phyloP scores from a whole-genome alignment of 768 basidiomycete genomes.

The Krasilnikovozyma curviuscula region DNA sequence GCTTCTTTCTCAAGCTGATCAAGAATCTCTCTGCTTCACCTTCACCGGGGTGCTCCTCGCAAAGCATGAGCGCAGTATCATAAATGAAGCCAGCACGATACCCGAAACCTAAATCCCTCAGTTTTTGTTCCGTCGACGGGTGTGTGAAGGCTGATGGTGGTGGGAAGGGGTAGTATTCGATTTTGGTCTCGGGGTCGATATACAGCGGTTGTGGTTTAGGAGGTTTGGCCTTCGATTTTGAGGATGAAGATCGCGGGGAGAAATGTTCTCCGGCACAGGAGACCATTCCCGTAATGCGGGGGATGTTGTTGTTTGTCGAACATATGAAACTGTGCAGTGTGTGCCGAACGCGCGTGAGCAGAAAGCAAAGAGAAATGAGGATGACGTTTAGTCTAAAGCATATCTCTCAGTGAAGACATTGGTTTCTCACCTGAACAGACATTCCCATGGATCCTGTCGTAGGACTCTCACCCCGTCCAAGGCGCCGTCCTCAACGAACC shows the following conservation, averaged over 20 bases:
- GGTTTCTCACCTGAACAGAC: constrained; percentile 61
- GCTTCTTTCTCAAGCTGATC: constrained; percentile 2
- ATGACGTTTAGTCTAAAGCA: no score
- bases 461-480: constrained; percentile 59
- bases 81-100: constrained; percentile 80
- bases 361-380: not conserved
- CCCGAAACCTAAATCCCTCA: constrained; percentile 79
- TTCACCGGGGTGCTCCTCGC: constrained; percentile 2
- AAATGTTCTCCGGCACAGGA: constrained; percentile 59
- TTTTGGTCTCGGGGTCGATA: not conserved
- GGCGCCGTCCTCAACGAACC: constrained; percentile 39
- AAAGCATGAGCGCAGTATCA: constrained; percentile 17
- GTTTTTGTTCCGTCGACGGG: constrained; percentile 38
- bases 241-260: constrained; percentile 48
- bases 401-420: not conserved
- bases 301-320: constrained; percentile 90
- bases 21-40: constrained; percentile 13
- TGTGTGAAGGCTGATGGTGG: constrained; percentile 46
- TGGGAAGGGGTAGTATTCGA: constrained; percentile 63
- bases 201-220: constrained; percentile 1
- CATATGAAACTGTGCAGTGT: constrained; percentile 61
- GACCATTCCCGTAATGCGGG: constrained; percentile 84
- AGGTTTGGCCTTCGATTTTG: constrained; percentile 16
- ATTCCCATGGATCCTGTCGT: constrained; percentile 91
- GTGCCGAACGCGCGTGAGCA: not conserved